These are phyloP conservation scores for Lactarius sp. DNA, from an alignment of 768 basidiomycete genomes.

Conservation along the genomic window DNA sequence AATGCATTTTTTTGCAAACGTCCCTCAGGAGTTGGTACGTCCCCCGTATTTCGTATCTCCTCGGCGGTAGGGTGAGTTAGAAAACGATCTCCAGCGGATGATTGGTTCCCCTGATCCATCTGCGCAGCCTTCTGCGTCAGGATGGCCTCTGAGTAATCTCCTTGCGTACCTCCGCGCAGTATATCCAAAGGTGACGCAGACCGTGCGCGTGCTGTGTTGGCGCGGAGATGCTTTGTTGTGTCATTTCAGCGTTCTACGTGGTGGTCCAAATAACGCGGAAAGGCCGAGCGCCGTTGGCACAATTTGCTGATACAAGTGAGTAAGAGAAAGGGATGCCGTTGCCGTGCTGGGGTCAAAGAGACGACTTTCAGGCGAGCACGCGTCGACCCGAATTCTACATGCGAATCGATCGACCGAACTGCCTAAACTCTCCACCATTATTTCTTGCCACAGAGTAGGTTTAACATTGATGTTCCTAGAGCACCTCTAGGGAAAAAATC, in stretches of 20 bases:
- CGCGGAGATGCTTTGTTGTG: constrained; percentile 60
- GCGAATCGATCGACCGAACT: too few relatives aligned
- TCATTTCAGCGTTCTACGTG: constrained; percentile 50
- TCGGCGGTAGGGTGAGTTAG: not conserved
- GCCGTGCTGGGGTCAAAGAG: too few relatives aligned
- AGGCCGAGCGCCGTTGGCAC: constrained; percentile 65
- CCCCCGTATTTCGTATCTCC: constrained; percentile 23
- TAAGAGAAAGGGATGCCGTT: too few relatives aligned
- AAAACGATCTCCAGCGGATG: constrained; percentile 26
- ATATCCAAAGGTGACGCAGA: constrained; percentile 45
- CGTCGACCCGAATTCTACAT: too few relatives aligned
- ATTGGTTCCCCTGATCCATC: constrained; percentile 65
- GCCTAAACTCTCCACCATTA: too few relatives aligned
- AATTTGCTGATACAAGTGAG: too few relatives aligned
- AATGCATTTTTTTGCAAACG: constrained; percentile 30
- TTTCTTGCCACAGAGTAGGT: too few relatives aligned
- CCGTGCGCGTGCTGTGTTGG: constrained; percentile 70
- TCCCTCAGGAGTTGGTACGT: constrained; percentile 41
- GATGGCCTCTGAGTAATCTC: constrained; percentile 93
- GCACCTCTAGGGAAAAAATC: too few relatives aligned
- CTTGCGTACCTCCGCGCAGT: constrained; percentile 70
- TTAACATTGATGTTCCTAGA: too few relatives aligned
- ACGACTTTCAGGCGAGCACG: too few relatives aligned
- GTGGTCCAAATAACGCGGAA: constrained; percentile 31
- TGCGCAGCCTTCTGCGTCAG: constrained; percentile 48